Conservation (phyloP, 257 asterid genomes). For the Jasminum sambac region DNA sequence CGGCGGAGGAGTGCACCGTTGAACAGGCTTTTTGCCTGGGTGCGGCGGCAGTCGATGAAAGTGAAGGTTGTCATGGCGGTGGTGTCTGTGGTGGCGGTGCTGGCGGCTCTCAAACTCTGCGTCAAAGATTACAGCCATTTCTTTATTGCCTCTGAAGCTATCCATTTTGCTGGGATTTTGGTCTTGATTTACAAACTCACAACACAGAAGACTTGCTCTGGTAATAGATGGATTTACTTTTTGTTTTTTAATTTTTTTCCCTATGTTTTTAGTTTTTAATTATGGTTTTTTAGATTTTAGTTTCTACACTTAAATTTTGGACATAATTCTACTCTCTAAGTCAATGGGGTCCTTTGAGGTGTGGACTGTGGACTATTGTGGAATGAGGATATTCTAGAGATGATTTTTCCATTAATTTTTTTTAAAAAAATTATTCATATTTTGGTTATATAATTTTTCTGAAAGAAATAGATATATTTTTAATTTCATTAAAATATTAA, state of each 20-base stretch:
- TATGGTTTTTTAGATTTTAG: background rate
- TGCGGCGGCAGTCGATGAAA: slow-evolving; percentile 72
- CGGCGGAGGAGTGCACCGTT: slow-evolving; percentile 58
- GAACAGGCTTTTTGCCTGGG: slow-evolving; percentile 67
- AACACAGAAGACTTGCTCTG: slow-evolving; percentile 74
- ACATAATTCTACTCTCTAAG: too few species aligned
- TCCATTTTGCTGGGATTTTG: slow-evolving; percentile 67
- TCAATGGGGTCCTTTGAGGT: too few species aligned
- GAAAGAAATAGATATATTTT: too few species aligned
- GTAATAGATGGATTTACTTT: slow-evolving; percentile 26
- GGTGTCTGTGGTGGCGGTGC: slow-evolving; percentile 28
- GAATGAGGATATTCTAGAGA: too few species aligned
- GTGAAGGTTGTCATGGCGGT: slow-evolving; percentile 62
- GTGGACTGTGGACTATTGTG: too few species aligned
- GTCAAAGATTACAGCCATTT: slow-evolving; percentile 58
- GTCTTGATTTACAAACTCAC: slow-evolving; percentile 78
- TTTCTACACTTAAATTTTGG: too few species aligned
- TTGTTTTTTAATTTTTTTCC: background rate
- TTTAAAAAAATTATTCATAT: too few species aligned
- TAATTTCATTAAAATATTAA: too few species aligned
- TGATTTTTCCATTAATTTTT: too few species aligned
- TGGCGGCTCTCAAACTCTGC: slow-evolving; percentile 63
- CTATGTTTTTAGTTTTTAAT: background rate
- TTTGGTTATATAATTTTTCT: too few species aligned
- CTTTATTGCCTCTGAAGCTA: slow-evolving; percentile 60